Evolutionary conservation across 2,329 filamentous ascomycete genomes (phyloP).

Genomic region (Akanthomyces lecanii): DNA sequence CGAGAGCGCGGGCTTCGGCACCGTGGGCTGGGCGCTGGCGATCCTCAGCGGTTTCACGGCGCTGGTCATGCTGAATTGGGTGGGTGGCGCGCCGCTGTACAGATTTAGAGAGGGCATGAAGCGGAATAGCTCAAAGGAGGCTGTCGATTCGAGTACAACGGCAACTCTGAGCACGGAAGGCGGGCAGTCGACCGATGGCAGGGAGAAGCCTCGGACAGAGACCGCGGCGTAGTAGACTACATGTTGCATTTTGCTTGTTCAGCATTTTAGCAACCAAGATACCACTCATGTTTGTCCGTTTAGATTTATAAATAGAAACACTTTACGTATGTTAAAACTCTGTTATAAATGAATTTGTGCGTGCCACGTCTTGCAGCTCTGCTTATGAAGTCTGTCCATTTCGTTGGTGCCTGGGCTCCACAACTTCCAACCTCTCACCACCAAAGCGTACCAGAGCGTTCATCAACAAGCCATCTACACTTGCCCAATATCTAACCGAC

Average conservation of each 20-base stretch:
- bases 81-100: constrained; percentile 23
- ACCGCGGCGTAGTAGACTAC: background rate
- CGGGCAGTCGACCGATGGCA: background rate
- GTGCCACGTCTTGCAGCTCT: background rate
- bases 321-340: too few relatives aligned
- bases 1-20: constrained; percentile 30
- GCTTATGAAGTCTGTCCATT: background rate
- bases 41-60: constrained; percentile 27
- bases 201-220: background rate
- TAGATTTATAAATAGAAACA: background rate
- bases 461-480: background rate
- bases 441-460: background rate
- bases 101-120: background rate
- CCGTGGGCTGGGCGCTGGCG: constrained; percentile 31
- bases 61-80: constrained; percentile 27
- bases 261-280: background rate
- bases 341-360: too few relatives aligned
- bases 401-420: constrained; percentile 2
- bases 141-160: background rate
- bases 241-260: background rate
- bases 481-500: too few relatives aligned
- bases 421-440: background rate
- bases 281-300: background rate
- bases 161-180: background rate
- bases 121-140: background rate